These are phyloP conservation scores for Alternaria alternata DNA, from an alignment of 2,329 filamentous ascomycete genomes.

Conservation along the genomic window DNA sequence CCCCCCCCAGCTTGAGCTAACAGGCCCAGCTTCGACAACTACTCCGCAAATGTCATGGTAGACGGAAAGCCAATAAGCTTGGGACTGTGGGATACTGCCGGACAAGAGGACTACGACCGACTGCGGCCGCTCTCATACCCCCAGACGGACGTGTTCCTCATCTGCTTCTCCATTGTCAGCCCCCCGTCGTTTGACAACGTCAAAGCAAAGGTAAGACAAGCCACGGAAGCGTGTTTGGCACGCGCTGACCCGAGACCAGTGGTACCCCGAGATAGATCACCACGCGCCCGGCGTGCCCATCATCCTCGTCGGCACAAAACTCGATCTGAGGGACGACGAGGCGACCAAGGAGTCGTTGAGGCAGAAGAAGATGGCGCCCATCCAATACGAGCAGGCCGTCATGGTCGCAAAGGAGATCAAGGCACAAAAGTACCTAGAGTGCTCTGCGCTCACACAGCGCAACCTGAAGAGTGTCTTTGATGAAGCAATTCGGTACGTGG, in stretches of 20 bases:
- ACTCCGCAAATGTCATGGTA: slow-evolving; percentile 98
- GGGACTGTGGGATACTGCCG: slow-evolving; percentile 97
- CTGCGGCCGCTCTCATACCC: slow-evolving; percentile 95
- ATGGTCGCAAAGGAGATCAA: slow-evolving; percentile 91
- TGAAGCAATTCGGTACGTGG: slow-evolving; percentile 89
- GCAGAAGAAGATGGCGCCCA: slow-evolving; percentile 95
- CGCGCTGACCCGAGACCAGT: slow-evolving; percentile 63
- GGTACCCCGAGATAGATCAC: slow-evolving; percentile 97
- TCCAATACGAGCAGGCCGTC: slow-evolving; percentile 91
- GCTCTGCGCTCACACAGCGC: slow-evolving; percentile 93
- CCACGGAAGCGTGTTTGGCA: neutral
- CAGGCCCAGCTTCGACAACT: slow-evolving; percentile 86
- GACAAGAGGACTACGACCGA: slow-evolving; percentile 98
- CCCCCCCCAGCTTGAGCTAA: slow-evolving; percentile 33
- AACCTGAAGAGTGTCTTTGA: slow-evolving; percentile 99
- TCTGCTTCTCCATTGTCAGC: slow-evolving; percentile 98
- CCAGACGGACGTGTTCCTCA: slow-evolving; percentile 97
- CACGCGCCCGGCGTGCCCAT: slow-evolving; percentile 95
- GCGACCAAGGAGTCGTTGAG: slow-evolving; percentile 82
- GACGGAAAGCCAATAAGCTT: slow-evolving; percentile 97
- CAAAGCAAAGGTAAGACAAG: slow-evolving; percentile 82
- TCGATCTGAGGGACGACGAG: slow-evolving; percentile 91
- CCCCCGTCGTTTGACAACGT: slow-evolving; percentile 99
- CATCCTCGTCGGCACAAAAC: slow-evolving; percentile 95
- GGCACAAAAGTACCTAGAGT: slow-evolving; percentile 97